phyloP scores from a whole-genome alignment of 805 yeast species.

The Metschnikowia hibisci region DNA sequence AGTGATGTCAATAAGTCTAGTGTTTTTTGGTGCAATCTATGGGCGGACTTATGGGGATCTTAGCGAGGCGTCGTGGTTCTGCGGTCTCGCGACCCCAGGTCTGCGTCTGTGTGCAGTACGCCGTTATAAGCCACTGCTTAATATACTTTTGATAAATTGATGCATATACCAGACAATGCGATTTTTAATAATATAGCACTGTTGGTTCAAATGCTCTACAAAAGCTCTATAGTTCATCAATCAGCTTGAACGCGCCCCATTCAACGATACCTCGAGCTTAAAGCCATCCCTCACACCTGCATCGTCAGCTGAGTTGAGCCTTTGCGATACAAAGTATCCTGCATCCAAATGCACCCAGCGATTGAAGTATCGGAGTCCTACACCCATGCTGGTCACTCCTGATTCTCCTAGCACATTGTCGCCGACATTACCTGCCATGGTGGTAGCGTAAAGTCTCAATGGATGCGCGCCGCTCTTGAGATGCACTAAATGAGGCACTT shows the following conservation, averaged over 20 bases:
- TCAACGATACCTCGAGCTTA: constrained; percentile 33
- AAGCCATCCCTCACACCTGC: constrained; percentile 37
- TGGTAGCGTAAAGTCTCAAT: constrained; percentile 53
- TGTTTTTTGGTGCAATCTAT: too few relatives aligned
- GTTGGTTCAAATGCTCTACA: too few relatives aligned
- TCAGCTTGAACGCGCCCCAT: constrained; percentile 3
- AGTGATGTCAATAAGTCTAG: too few relatives aligned
- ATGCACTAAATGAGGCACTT: constrained; percentile 47
- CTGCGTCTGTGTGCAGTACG: too few relatives aligned
- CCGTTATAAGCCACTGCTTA: too few relatives aligned
- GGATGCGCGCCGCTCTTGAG: constrained; percentile 28
- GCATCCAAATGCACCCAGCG: constrained; percentile 39
- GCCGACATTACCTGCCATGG: constrained; percentile 60
- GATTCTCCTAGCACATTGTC: constrained; percentile 24
- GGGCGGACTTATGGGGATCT: too few relatives aligned
- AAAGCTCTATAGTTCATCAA: too few relatives aligned
- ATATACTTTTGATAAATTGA: too few relatives aligned
- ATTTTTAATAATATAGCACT: too few relatives aligned
- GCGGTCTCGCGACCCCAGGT: too few relatives aligned
- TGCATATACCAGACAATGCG: too few relatives aligned
- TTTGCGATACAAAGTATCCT: constrained; percentile 34
- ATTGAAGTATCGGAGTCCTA: constrained; percentile 37
- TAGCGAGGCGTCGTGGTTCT: too few relatives aligned
- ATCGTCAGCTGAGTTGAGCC: constrained; percentile 17
- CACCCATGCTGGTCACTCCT: constrained; percentile 28